Conservation (phyloP, 345 rosid species). For the Populus nigra region DNA sequence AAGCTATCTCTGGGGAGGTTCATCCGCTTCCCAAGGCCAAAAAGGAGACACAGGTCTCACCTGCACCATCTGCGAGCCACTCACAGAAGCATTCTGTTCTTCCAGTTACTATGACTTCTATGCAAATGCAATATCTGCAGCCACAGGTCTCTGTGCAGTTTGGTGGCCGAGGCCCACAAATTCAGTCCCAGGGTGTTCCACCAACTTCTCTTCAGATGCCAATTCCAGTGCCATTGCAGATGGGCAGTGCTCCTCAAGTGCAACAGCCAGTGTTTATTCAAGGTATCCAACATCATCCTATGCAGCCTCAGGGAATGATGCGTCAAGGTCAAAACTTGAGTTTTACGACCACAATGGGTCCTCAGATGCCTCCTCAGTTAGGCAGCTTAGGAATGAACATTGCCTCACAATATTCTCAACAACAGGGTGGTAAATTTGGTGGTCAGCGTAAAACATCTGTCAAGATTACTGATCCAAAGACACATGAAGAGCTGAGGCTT, state of each 20-base stretch:
- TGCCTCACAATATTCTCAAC: constrained; percentile 59
- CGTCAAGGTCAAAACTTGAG: constrained; percentile 79
- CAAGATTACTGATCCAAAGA: constrained; percentile 89
- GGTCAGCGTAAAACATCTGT: constrained; percentile 66
- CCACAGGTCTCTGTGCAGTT: constrained; percentile 64
- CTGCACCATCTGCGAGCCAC: constrained; percentile 42
- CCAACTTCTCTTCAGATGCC: constrained; percentile 68
- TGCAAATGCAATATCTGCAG: constrained; percentile 73
- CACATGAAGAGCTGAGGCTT: constrained; percentile 91
- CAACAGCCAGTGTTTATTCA: constrained; percentile 68
- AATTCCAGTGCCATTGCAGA: constrained; percentile 57
- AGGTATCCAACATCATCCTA: constrained; percentile 63
- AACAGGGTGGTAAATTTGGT: constrained; percentile 69
- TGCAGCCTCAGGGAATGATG: constrained; percentile 79
- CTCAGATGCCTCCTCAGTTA: constrained; percentile 61
- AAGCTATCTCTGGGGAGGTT: constrained; percentile 42
- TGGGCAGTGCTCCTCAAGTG: constrained; percentile 67
- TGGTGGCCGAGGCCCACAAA: constrained; percentile 64
- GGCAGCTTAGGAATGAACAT: constrained; percentile 70
- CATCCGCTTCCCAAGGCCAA: constrained; percentile 44
- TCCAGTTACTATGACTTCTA: constrained; percentile 54
- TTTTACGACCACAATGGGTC: constrained; percentile 60
- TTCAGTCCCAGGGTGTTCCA: constrained; percentile 67
- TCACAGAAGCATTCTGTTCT: constrained; percentile 55
- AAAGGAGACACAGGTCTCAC: constrained; percentile 54